phyloP scores from a whole-genome alignment of 2,329 filamentous ascomycete species.

The Aspergillus clavatus region DNA sequence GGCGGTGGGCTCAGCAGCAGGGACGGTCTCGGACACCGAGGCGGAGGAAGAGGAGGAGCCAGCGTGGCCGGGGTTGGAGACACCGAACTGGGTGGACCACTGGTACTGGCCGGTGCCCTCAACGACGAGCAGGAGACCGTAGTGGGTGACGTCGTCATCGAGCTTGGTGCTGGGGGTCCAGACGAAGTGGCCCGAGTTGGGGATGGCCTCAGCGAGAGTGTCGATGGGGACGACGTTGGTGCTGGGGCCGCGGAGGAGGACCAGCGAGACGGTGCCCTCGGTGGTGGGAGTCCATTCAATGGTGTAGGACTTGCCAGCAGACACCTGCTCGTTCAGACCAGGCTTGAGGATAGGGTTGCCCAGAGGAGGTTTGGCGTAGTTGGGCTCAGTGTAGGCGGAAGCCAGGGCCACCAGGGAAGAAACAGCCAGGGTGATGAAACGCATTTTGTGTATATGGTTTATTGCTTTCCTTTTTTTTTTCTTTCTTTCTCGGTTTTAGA shows the following conservation, averaged over 20 bases:
- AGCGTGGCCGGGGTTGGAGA: constrained; percentile 34
- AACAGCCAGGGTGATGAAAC: constrained; percentile 34
- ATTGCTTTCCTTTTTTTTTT: no score
- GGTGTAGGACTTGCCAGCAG: constrained; percentile 52
- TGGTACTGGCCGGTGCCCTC: constrained; percentile 58
- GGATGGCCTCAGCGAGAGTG: constrained; percentile 50
- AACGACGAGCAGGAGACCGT: constrained; percentile 59
- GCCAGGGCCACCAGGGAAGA: constrained; percentile 37
- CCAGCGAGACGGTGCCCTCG: constrained; percentile 46
- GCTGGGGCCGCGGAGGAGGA: constrained; percentile 57
- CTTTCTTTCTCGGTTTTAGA: constrained; percentile 3
- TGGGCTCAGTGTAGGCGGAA: constrained; percentile 34
- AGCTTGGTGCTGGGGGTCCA: constrained; percentile 52
- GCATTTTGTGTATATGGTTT: no score
- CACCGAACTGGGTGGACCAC: constrained; percentile 59
- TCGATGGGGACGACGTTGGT: constrained; percentile 50
- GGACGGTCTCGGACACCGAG: constrained; percentile 1
- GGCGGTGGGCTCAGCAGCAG: constrained; percentile 5
- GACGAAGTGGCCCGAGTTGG: constrained; percentile 52
- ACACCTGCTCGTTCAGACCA: constrained; percentile 49
- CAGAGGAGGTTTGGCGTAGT: constrained; percentile 31
- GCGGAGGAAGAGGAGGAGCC: constrained; percentile 10
- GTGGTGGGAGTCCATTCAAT: constrained; percentile 53
- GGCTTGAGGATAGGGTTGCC: constrained; percentile 55
- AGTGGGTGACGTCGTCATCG: constrained; percentile 47